These are phyloP conservation scores for Dothideomycetes sp. DNA, from an alignment of 2,329 filamentous ascomycete species.

Conservation along the genomic window DNA sequence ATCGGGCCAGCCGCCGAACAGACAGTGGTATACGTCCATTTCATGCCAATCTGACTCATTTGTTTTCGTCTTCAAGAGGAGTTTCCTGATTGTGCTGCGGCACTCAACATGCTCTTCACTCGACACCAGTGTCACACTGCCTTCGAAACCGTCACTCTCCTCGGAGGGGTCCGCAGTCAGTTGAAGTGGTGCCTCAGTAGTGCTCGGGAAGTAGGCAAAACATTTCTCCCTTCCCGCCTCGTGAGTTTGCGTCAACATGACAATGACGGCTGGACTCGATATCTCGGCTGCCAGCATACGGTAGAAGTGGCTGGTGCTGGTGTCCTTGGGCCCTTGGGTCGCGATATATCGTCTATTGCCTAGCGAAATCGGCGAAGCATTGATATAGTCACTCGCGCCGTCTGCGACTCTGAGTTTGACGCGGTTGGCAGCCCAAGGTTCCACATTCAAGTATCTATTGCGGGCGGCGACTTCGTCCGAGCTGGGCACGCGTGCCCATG, in stretches of 20 bases:
- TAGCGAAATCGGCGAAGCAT: constrained; percentile 36
- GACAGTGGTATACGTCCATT: constrained; percentile 67
- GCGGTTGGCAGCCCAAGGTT: constrained; percentile 79
- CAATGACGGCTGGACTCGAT: constrained; percentile 57
- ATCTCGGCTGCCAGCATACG: constrained; percentile 86
- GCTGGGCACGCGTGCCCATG: constrained; percentile 48
- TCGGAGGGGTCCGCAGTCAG: constrained; percentile 15
- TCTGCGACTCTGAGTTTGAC: constrained; percentile 69
- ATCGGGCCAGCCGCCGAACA: constrained; percentile 84
- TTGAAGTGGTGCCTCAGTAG: constrained; percentile 21
- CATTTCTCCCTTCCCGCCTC: constrained; percentile 75
- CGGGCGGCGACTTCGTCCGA: constrained; percentile 48
- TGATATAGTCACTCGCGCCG: constrained; percentile 45
- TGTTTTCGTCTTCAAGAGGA: constrained; percentile 19
- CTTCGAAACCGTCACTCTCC: constrained; percentile 46
- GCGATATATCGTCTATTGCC: constrained; percentile 63
- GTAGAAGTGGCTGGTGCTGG: constrained; percentile 75
- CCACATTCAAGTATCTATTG: constrained; percentile 83
- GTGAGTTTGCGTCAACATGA: constrained; percentile 87
- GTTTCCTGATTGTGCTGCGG: constrained; percentile 53
- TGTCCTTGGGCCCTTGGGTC: constrained; percentile 71
- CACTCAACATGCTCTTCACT: constrained; percentile 44
- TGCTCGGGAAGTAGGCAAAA: constrained; percentile 69
- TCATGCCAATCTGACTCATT: constrained; percentile 33
- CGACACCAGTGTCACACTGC: constrained; percentile 52